A percentile compares a stretch with the other conserved stretches of the same genome.
Evolutionary conservation across 306 rosid species (phyloP).

Genomic region (Prunus davidiana): DNA sequence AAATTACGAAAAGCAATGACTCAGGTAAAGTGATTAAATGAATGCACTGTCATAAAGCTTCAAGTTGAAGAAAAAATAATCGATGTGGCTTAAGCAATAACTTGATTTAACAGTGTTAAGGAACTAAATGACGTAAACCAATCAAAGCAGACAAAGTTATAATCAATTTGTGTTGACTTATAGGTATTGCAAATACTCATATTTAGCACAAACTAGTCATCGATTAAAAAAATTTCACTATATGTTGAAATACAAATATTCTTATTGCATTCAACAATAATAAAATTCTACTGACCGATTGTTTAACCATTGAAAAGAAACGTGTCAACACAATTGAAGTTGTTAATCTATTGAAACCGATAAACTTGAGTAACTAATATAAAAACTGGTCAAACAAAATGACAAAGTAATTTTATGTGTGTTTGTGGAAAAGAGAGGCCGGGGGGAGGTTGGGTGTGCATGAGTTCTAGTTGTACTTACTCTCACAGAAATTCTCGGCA

Average conservation of each 20-base stretch:
- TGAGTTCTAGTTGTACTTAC: constrained; percentile 36
- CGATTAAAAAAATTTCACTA: neutral
- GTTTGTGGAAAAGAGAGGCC: neutral
- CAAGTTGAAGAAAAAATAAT: neutral
- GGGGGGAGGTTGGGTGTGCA: too few species aligned
- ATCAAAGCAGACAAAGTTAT: neutral
- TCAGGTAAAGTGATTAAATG: neutral
- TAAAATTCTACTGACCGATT: neutral
- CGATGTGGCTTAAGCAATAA: neutral
- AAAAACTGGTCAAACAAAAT: neutral
- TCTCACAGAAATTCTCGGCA: constrained; percentile 51
- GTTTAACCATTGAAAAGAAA: neutral
- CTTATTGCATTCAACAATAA: neutral
- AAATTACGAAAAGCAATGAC: neutral
- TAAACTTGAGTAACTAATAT: neutral
- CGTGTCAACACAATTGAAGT: neutral
- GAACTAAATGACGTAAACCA: neutral
- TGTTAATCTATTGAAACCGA: neutral
- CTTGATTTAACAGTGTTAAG: neutral
- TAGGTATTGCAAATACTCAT: neutral
- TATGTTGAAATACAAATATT: neutral
- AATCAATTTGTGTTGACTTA: too few species aligned
- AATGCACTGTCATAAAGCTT: neutral
- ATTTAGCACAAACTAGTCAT: neutral
- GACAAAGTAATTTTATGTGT: neutral